Base-by-base conservation (phyloP, 139 green algal genomes). In the Coelastrella sp. region DNA sequence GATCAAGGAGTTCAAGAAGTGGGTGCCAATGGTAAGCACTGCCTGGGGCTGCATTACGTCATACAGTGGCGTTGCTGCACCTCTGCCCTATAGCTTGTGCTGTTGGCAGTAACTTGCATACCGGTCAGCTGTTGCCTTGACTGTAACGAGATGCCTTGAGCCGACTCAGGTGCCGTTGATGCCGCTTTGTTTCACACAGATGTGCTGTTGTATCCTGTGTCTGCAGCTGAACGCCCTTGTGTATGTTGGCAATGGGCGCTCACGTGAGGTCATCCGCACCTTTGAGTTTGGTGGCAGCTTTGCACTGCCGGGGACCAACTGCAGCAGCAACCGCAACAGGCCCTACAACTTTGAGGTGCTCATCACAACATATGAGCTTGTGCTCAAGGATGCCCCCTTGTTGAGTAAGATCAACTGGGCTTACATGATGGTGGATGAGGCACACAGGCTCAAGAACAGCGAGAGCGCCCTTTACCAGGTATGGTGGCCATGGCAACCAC, bases 401-500 rank as follows among this genome's bases (percentile, higher is more conserved):
- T 97, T 99, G 92, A 96, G 96, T 88, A 96, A 95, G 81, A 98
- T 99, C 93, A 95, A 97, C 94, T 99, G 97, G 97, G 93, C 97
- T 73, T 99, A 99, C 95, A 97, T 99, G 93, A 99, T 99, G 95
- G 99, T 99, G 85, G 98, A 99, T 89, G 98, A 99, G 92, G 98
- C 98, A 78, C 98, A 99, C 92, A 95, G 98, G 89, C 99, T 99
- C 93, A 99, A 99, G 95, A 99, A 99, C 92, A 97, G 99, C 82
- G 99, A 99, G 92, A 98, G 94, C 20, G 95, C 98, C 7, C 96
- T 99, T 4, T 98, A 96, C 54, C 95, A 95, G 94, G 96, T 97
- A 85, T 7, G 88, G 64, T 71, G 64, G 16, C 64, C 32, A 47
- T 47, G 32, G 32, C 32, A 47, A 47, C 32, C 32, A 47, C 32